Evolutionary conservation across 805 yeast genomes (phyloP).

Genomic region (Nakazawaea populi): DNA sequence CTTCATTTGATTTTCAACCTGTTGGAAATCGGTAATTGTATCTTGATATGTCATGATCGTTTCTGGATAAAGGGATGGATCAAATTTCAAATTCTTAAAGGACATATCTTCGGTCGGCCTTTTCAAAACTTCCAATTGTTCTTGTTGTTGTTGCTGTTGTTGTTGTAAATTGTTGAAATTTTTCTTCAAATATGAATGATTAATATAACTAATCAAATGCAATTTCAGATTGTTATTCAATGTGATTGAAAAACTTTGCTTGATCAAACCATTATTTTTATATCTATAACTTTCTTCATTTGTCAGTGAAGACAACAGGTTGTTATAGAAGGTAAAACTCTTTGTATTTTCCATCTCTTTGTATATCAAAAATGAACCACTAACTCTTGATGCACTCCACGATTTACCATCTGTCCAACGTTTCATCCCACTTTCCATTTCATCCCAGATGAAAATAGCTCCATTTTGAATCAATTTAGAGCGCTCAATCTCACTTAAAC

Average conservation of each 20-base stretch:
- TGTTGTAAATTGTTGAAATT: slow-evolving; percentile 19
- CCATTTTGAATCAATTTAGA: slow-evolving; percentile 45
- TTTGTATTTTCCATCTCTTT: slow-evolving; percentile 47
- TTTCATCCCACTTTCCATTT: slow-evolving; percentile 61
- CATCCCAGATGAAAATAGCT: slow-evolving; percentile 67
- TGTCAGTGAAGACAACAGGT: not conserved
- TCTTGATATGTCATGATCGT: slow-evolving; percentile 11
- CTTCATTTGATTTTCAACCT: not conserved
- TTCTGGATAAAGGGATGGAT: slow-evolving; percentile 18
- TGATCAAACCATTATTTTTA: slow-evolving; percentile 50
- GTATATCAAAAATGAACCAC: slow-evolving; percentile 56
- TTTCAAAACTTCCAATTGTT: slow-evolving; percentile 13
- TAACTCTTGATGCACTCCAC: slow-evolving; percentile 70
- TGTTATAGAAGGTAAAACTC: slow-evolving; percentile 2
- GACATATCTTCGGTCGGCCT: slow-evolving; percentile 42
- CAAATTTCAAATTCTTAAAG: slow-evolving; percentile 21
- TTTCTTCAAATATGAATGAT: slow-evolving; percentile 10
- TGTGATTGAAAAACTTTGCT: slow-evolving; percentile 57
- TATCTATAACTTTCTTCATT: slow-evolving; percentile 29
- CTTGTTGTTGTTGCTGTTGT: slow-evolving; percentile 16
- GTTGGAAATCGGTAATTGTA: slow-evolving; percentile 7
- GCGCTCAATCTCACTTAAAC: slow-evolving; percentile 54
- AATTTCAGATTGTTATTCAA: slow-evolving; percentile 46
- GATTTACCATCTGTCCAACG: slow-evolving; percentile 76
- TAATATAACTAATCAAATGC: slow-evolving; percentile 56